Base-by-base conservation (phyloP, 352 stramenopile species). In the Phytophthora litchii region DNA sequence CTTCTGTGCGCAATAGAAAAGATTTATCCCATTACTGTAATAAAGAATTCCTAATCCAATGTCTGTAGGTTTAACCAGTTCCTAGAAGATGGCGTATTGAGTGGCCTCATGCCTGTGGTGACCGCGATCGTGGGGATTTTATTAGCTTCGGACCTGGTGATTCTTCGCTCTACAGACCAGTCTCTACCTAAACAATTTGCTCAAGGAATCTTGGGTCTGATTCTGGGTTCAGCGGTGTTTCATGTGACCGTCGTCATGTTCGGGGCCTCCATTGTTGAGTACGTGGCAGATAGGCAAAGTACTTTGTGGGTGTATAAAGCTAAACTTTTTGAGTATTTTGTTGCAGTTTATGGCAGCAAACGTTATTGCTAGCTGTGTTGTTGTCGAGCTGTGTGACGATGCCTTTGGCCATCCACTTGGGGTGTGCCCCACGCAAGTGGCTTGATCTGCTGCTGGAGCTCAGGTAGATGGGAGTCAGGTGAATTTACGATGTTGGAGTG, bases 211-310 rank as follows among this genome's bases (percentile, higher is more conserved):
- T 0, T 70, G 19, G 76, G 73, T 13, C 59, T 91, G 0, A 14
- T 61, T 6, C 27, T 81, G 9, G 80, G 82, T 34, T 64, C 73
- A 1, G 51, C 37, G 11, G 31, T 77, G 21, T 87, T 88, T 63
- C 77, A 95, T 55, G 63, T 82, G 19, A 49, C 70, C 19, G 70
- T 92, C 60, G 63, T 92, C 19, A 63, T 92, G 45, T 95, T 95
- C 44, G 86, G 86, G 27, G 86, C 86, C 7, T 80, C 86, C 0
- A 46, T 95, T 21, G 38, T 78, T 20, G 65, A 84, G 86, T 95
- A 64, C 14, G 76, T 56, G 1, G n/a, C 17, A 12, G 25, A 11
- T 4, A 6, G 32, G 29, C 4, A 21, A 34, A 6, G 32, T 31
- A 1, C 3, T 38, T 3, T 19, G 6, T 36, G 10, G 47, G 20